Percentiles rank a stretch among this genome's conserved stretches.
Evolutionary conservation across 257 asterid species (phyloP).

Genomic region (Phtheirospermum japonicum): DNA sequence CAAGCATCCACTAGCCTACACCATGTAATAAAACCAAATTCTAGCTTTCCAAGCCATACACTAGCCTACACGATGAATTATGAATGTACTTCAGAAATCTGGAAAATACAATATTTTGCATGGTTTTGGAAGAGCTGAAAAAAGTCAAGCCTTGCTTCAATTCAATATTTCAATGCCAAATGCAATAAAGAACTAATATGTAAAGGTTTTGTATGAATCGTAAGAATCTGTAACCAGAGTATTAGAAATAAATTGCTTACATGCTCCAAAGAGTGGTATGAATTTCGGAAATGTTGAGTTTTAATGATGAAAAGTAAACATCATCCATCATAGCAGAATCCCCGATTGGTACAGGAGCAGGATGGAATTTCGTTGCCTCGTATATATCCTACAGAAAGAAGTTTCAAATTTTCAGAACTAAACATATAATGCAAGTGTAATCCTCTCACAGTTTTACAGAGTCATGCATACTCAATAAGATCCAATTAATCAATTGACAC

Average conservation of each 20-base stretch:
- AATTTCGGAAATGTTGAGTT: slow-evolving; percentile 57
- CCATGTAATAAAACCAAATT: not conserved
- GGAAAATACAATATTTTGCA: not conserved
- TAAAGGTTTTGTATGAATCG: slow-evolving; percentile 3
- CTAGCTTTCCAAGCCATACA: slow-evolving; percentile 10
- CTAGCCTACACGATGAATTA: slow-evolving; percentile 12
- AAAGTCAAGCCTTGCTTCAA: not conserved
- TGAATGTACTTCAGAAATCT: no score
- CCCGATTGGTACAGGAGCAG: slow-evolving; percentile 50
- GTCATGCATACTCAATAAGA: slow-evolving; percentile 16
- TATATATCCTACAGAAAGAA: slow-evolving; percentile 75
- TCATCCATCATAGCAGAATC: slow-evolving; percentile 56
- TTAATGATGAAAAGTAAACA: slow-evolving; percentile 61
- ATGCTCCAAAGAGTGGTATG: slow-evolving; percentile 53
- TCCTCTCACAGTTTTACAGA: slow-evolving; percentile 2
- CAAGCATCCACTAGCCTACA: slow-evolving; percentile 6
- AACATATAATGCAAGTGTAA: slow-evolving; percentile 14
- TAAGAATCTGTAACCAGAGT: slow-evolving; percentile 17
- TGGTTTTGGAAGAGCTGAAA: slow-evolving; percentile 8
- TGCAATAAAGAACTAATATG: slow-evolving; percentile 14
- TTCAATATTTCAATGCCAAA: slow-evolving; percentile 7
- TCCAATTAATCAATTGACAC: slow-evolving; percentile 19
- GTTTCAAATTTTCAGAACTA: slow-evolving; percentile 25
- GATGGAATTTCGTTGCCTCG: slow-evolving; percentile 89
- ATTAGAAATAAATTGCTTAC: slow-evolving; percentile 43